These are phyloP conservation scores for Mycena galericulata DNA, from an alignment of 768 basidiomycete genomes.

Conservation along the genomic window DNA sequence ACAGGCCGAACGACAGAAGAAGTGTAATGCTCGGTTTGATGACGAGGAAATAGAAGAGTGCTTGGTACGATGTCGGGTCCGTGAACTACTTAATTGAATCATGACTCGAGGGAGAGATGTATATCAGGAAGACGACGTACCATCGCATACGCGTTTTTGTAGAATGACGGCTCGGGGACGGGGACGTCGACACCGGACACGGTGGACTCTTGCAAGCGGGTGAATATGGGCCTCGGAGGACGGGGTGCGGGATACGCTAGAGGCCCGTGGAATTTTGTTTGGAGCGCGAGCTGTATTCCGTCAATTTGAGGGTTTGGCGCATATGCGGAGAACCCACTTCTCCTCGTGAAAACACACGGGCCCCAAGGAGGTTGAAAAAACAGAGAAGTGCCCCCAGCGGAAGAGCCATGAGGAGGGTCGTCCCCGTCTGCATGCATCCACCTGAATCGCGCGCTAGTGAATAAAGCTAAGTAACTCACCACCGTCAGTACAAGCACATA, in stretches of 20 bases:
- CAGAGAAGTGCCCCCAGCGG: conserved; percentile 83
- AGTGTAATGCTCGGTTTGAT: conserved; percentile 87
- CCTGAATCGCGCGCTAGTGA: background rate
- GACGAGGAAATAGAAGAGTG: conserved; percentile 89
- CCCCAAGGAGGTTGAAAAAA: conserved; percentile 82
- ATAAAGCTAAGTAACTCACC: conserved; percentile 56
- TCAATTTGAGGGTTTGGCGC: background rate
- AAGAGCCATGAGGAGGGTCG: conserved; percentile 81
- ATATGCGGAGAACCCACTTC: conserved; percentile 60
- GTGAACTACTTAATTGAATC: conserved; percentile 79
- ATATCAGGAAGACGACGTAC: conserved; percentile 51
- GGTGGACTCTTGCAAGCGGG: conserved; percentile 62
- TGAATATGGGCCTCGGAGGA: conserved; percentile 82
- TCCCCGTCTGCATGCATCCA: conserved; percentile 67
- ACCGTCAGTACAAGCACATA: conserved; percentile 86
- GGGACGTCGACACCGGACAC: conserved; percentile 41
- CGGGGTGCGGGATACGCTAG: conserved; percentile 71
- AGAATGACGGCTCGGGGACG: conserved; percentile 78
- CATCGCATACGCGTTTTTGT: conserved; percentile 86
- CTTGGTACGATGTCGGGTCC: conserved; percentile 85
- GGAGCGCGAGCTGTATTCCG: conserved; percentile 65
- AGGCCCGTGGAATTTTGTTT: conserved; percentile 77
- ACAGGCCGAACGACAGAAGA: conserved; percentile 65
- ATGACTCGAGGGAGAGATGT: background rate
- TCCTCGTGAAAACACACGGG: conserved; percentile 74